Conservation (phyloP, 352 stramenopile species). For the Phytophthora tubulina region DNA sequence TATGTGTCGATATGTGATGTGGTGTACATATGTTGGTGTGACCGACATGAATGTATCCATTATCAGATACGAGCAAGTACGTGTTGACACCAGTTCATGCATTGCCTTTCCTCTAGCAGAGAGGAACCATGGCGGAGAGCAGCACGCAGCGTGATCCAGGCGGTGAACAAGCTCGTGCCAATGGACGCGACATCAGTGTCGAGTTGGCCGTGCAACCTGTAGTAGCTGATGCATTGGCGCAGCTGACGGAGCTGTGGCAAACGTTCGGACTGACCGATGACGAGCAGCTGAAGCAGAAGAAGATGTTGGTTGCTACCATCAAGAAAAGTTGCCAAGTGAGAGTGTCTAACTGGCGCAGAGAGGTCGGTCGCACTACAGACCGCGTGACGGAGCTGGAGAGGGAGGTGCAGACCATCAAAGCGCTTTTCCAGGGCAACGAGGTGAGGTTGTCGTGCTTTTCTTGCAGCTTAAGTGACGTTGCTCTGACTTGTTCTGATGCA, state of each 20-base stretch:
- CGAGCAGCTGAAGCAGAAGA: conserved; percentile 47
- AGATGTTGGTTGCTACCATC: conserved; percentile 30
- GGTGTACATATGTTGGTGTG: conserved; percentile 5
- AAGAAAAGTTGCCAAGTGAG: conserved; percentile 26
- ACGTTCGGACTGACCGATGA: conserved; percentile 39
- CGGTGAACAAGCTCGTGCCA: neutral
- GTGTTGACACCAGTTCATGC: conserved; percentile 24
- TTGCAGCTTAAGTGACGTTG: neutral
- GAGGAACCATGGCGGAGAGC: conserved; percentile 14
- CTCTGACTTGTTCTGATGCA: neutral
- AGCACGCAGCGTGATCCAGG: neutral
- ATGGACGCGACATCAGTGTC: conserved; percentile 5
- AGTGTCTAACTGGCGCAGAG: conserved; percentile 28
- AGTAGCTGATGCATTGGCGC: conserved; percentile 18
- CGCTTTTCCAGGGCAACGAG: conserved; percentile 44
- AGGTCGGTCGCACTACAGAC: conserved; percentile 12
- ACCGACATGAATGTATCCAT: conserved; percentile 29
- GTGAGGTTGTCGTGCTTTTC: conserved; percentile 1
- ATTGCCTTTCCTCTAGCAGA: conserved; percentile 14
- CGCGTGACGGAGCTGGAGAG: conserved; percentile 38
- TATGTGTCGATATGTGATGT: neutral
- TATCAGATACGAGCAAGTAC: conserved; percentile 30
- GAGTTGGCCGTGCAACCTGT: conserved; percentile 6
- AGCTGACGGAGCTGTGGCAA: conserved; percentile 47
- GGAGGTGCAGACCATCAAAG: conserved; percentile 48